These are phyloP conservation scores for Rhizomucor miehei DNA, from an alignment of 371 early-diverging fungal species.

Conservation along the genomic window DNA sequence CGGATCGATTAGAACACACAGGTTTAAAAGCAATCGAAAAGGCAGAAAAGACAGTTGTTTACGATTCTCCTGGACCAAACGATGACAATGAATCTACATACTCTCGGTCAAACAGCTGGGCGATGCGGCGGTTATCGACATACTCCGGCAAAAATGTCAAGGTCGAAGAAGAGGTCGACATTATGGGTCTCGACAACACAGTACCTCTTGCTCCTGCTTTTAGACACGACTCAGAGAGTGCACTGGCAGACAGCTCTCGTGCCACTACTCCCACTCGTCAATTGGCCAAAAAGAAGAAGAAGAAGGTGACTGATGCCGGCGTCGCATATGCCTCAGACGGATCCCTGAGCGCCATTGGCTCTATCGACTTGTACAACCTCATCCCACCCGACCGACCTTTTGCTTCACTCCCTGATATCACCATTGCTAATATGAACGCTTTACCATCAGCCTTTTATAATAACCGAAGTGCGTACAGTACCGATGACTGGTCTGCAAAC, in stretches of 20 bases:
- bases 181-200: slow-evolving; percentile 39
- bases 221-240: slow-evolving; percentile 27
- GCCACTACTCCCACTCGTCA: slow-evolving; percentile 24
- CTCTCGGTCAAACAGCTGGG: slow-evolving; percentile 10
- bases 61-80: slow-evolving; percentile 23
- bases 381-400: slow-evolving; percentile 21
- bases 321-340: slow-evolving; percentile 46
- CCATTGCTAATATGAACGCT: slow-evolving; percentile 36
- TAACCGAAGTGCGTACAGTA: slow-evolving; percentile 20
- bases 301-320: slow-evolving; percentile 42
- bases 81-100: slow-evolving; percentile 1
- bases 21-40: slow-evolving; percentile 60
- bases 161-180: slow-evolving; percentile 53
- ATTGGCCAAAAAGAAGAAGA: slow-evolving; percentile 43
- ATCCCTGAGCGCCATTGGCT: slow-evolving; percentile 37
- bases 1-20: slow-evolving; percentile 61
- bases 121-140: slow-evolving; percentile 5
- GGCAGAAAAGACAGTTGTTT: slow-evolving; percentile 49
- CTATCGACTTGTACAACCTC: slow-evolving; percentile 6
- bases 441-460: slow-evolving; percentile 43
- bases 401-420: slow-evolving; percentile 33
- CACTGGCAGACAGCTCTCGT: slow-evolving; percentile 17
- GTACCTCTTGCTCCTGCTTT: slow-evolving; percentile 16
- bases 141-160: slow-evolving; percentile 18
- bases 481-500: slow-evolving; percentile 34